Percentiles rank a stretch among this genome's conserved stretches.
These are phyloP conservation scores for Macrophomina tecta DNA, from an alignment of 2,329 filamentous ascomycete genomes.

Conservation along the genomic window DNA sequence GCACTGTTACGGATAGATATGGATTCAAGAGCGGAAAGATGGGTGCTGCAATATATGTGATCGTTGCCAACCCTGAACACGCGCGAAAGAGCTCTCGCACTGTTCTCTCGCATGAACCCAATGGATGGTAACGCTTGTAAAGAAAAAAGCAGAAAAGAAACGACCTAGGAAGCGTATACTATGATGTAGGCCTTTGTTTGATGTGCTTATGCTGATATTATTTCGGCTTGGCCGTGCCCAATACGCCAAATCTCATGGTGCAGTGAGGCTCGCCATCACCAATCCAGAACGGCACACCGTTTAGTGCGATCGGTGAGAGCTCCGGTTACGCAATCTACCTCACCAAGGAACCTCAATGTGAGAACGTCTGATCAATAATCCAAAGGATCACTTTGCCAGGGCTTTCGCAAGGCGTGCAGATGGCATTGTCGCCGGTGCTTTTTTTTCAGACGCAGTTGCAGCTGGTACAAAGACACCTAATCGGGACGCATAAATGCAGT, in stretches of 20 bases:
- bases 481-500: slow-evolving; percentile 46
- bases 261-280: slow-evolving; percentile 48
- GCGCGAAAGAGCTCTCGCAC: background rate
- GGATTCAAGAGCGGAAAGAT: background rate
- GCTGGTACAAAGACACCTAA: slow-evolving; percentile 52
- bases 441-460: slow-evolving; percentile 40
- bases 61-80: background rate
- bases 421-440: slow-evolving; percentile 38
- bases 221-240: slow-evolving; percentile 52
- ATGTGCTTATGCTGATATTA: slow-evolving; percentile 39
- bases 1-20: background rate
- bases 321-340: slow-evolving; percentile 53
- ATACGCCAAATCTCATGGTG: slow-evolving; percentile 53
- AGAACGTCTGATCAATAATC: slow-evolving; percentile 54
- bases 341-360: slow-evolving; percentile 57
- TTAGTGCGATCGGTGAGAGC: slow-evolving; percentile 49
- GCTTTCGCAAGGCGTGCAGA: slow-evolving; percentile 59
- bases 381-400: slow-evolving; percentile 55
- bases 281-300: slow-evolving; percentile 49
- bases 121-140: background rate
- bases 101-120: background rate
- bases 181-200: background rate
- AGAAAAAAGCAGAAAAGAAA: background rate
- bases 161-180: background rate
- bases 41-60: background rate